Evolutionary conservation across 768 basidiomycete species (phyloP), one percentile per base, ranked within the genome.

Genomic region (Tricholoma sp.): DNA sequence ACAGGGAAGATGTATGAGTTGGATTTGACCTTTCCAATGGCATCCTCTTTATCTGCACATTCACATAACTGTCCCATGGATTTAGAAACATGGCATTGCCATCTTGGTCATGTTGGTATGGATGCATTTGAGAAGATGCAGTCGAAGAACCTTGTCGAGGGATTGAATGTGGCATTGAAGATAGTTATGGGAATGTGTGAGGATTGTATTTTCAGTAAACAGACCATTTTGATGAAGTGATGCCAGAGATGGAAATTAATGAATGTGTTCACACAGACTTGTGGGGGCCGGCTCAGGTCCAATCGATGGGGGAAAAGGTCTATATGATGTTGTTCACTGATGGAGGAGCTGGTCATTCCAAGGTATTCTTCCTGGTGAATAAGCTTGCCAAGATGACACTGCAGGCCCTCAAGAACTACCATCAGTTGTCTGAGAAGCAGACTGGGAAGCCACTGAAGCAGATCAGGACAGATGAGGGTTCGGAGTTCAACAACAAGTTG

Each of bases 311-410:
- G 6, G 66, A 66, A 0, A 56, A 57, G 0, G 11, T 19, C 0
- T 70, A 72, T 35, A 62, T 71, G 50, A 65, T 74, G 56, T 22
- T 64, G 0, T 55, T 67, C 0, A 62, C 61, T 0, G 67, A 72
- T 53, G 63, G 66, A 0, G 59, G 54, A 4, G 64, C 63, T n/a
- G n/a, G n/a, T n/a, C n/a, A n/a, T n/a, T n/a, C n/a, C n/a, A n/a
- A n/a, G n/a, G n/a, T n/a, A n/a, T 0, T 59, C 2, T 73, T 67
- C 53, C 55, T 73, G 1, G 46, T 51, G 0, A 50, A 63, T 12
- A 72, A 74, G 27, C 55, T 55, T 0, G 61, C 65, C 0, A 63
- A 61, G 0, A 53, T 61, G 1, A 61, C 61, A n/a, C n/a, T n/a
- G n/a, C n/a, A n/a, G n/a, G n/a, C n/a, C n/a, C n/a, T n/a, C n/a